phyloP scores from a whole-genome alignment of 805 yeast genomes.

The Metschnikowia gelsemii region DNA sequence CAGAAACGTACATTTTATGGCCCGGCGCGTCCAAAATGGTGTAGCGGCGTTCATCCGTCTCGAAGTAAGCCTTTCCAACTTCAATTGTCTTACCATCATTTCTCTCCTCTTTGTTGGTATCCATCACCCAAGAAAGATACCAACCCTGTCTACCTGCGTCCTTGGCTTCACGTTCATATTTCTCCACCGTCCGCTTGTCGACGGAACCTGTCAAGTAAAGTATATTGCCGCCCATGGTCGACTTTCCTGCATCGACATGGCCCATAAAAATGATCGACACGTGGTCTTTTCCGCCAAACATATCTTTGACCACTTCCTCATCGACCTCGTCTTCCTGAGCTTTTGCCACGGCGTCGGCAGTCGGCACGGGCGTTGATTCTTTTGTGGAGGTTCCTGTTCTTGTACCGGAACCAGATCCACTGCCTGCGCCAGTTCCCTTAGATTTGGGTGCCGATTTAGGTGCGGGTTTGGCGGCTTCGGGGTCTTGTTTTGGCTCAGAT shows the following conservation, averaged over 20 bases:
- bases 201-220: conserved; percentile 93
- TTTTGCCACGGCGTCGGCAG: conserved; percentile 54
- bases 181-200: conserved; percentile 97
- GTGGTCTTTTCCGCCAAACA: conserved; percentile 98
- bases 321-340: conserved; percentile 83
- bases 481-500: conserved; percentile 3
- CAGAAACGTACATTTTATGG: conserved; percentile 97
- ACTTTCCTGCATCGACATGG: conserved; percentile 99
- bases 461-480: conserved; percentile 16
- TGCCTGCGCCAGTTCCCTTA: too few species aligned
- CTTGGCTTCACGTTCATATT: conserved; percentile 96
- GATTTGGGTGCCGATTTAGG: conserved; percentile 16
- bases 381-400: conserved; percentile 20
- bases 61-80: conserved; percentile 96
- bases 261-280: conserved; percentile 98
- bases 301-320: conserved; percentile 81
- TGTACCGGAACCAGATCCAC: conserved; percentile 6
- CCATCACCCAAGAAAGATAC: conserved; percentile 99
- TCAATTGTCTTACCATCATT: conserved; percentile 98
- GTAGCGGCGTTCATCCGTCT: conserved; percentile 96
- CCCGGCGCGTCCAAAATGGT: conserved; percentile 99
- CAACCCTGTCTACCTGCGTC: conserved; percentile 99
- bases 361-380: conserved; percentile 23
- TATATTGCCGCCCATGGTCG: conserved; percentile 98
- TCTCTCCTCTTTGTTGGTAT: conserved; percentile 98